These are phyloP conservation scores for Rubia yunnanensis DNA, from an alignment of 257 asterid genomes.

Conservation along the genomic window DNA sequence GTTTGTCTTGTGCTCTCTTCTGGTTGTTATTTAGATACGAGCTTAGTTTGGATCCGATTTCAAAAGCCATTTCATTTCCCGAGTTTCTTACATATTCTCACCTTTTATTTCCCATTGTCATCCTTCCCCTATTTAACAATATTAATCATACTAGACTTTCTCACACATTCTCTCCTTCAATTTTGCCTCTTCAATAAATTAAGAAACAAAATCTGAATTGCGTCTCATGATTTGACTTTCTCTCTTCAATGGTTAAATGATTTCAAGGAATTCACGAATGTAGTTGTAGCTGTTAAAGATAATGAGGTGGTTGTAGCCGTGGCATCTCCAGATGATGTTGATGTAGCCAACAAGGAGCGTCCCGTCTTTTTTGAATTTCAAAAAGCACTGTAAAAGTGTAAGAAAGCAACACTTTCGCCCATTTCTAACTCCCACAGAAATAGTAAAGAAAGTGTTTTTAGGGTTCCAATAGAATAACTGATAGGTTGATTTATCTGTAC, in stretches of 20 bases:
- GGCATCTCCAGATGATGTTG: constrained; percentile 82
- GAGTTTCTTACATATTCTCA: no score
- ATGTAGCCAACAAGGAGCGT: constrained; percentile 66
- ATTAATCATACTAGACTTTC: no score
- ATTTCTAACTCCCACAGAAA: not conserved
- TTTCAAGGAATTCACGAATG: constrained; percentile 83
- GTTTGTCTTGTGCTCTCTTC: no score
- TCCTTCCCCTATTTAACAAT: no score
- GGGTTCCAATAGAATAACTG: not conserved
- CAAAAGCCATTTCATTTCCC: no score
- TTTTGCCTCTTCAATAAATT: no score
- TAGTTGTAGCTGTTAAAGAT: constrained; percentile 62
- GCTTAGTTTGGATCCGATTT: no score
- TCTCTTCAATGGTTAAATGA: constrained; percentile 46
- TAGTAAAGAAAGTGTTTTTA: not conserved
- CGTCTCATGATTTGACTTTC: not conserved
- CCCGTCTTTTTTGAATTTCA: constrained; percentile 65
- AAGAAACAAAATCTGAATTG: not conserved
- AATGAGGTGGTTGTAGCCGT: constrained; percentile 87
- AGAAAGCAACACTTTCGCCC: constrained; percentile 3
- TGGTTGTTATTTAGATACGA: no score
- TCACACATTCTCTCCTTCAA: no score
- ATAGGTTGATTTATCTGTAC: not conserved
- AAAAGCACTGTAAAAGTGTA: constrained; percentile 54
- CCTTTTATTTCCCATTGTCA: no score